Evolutionary conservation across 176 grass and related monocot species (phyloP).

Genomic region (Oryza punctata): DNA sequence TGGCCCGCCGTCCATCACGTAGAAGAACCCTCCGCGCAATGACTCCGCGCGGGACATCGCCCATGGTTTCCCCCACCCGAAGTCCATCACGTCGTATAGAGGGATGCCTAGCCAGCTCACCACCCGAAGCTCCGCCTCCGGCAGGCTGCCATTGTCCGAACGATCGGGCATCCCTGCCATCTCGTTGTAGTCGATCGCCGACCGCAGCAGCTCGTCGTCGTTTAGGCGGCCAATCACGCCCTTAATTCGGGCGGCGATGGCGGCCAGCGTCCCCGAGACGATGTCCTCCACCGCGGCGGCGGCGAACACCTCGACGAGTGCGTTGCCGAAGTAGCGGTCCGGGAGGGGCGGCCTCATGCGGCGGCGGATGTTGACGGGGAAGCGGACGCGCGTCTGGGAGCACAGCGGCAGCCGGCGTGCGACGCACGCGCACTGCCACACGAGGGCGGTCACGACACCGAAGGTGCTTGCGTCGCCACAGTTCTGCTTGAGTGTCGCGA

Average conservation of each 20-base stretch:
- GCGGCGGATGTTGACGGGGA: slow-evolving; percentile 12
- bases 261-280: too few relatives aligned
- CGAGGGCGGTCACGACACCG: slow-evolving; percentile 10
- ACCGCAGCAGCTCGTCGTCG: slow-evolving; percentile 6
- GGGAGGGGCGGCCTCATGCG: slow-evolving; percentile 37
- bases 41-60: slow-evolving; percentile 7
- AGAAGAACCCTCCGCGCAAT: slow-evolving; percentile 2
- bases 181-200: slow-evolving; percentile 33
- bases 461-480: slow-evolving; percentile 15
- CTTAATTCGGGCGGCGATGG: neutral
- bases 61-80: neutral
- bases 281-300: too few relatives aligned
- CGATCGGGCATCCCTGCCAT: neutral
- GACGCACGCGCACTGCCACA: slow-evolving; percentile 43
- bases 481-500: neutral
- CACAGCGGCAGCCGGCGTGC: neutral
- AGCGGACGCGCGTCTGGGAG: neutral
- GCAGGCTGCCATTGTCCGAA: neutral
- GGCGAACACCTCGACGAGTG: neutral
- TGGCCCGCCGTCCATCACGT: neutral
- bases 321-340: slow-evolving; percentile 28
- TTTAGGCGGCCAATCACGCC: neutral
- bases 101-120: slow-evolving; percentile 41
- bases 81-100: slow-evolving; percentile 19
- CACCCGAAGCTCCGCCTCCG: slow-evolving; percentile 21